Conservation (phyloP, 1,284 basidiomycete species). For the Boletus austroedulis region DNA sequence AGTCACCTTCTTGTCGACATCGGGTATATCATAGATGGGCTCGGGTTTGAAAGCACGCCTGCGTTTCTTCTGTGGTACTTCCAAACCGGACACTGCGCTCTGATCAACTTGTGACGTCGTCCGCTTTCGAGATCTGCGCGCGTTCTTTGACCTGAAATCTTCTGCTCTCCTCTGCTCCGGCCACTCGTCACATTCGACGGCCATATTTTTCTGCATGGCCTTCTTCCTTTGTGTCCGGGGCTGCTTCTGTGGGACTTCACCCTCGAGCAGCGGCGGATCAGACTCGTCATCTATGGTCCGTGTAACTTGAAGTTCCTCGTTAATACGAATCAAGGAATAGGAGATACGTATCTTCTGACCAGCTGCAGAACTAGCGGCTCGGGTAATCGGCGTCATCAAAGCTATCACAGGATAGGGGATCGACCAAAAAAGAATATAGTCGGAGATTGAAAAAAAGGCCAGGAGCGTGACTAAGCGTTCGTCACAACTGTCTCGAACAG, state of each 20-base stretch:
- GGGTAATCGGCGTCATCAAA: conserved; percentile 3
- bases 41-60: conserved; percentile 49
- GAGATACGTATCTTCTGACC: conserved; percentile 11
- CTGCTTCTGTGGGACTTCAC: neutral
- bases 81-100: conserved; percentile 12
- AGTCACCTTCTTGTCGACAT: conserved; percentile 59
- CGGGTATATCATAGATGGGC: conserved; percentile 70
- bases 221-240: neutral
- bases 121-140: conserved; percentile 12
- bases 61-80: conserved; percentile 36
- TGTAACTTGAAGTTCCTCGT: neutral
- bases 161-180: neutral
- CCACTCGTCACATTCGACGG: neutral
- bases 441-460: conserved; percentile 21
- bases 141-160: neutral
- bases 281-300: conserved; percentile 6
- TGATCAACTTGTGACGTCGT: conserved; percentile 1
- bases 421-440: conserved; percentile 6
- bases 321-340: neutral
- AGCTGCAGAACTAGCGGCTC: conserved; percentile 8
- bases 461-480: conserved; percentile 8
- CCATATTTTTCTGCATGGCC: neutral
- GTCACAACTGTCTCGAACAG: neutral
- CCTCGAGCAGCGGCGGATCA: conserved; percentile 19
- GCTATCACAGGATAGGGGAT: conserved; percentile 13